Base-by-base conservation (phyloP, 192 early-diverging fungal genomes). In the Coemansia sp. region DNA sequence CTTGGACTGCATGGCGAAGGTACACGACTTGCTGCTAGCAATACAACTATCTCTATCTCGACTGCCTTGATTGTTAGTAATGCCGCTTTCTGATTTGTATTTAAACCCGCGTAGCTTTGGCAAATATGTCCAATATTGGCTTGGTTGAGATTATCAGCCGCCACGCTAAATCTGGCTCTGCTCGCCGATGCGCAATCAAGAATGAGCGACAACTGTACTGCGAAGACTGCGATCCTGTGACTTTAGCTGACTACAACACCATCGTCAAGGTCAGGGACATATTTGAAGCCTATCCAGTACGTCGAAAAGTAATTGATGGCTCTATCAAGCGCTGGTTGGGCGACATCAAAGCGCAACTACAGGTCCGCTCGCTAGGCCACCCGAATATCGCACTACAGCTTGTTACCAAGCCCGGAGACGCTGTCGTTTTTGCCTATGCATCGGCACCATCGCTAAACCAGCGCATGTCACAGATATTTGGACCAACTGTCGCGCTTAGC, bases 121-220 rank as follows among this genome's bases (percentile, higher is more conserved):
- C 79, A 29, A 76, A 60, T 53, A 76, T 82, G 20, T 82, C 80
- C 2, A 67, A 52, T n/a, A 39, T 82, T 43, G 74, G 70, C 6
- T 27, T 59, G 2, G 64, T 82, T 38, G 65, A 73, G 5, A 39
- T 76, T n/a, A 40, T 56, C 59, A 76, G 71, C 62, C 49, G 59
- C 35, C 32, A 22, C 16, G 27, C 11, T 1, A 52, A 24, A 29
- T 45, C 62, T 16, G 41, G 20, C 3, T 20, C 15, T 3, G 20
- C 61, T 4, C 62, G 35, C 32, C 43, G 65, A 43, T 82, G 74
- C 39, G 6, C 66, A 0, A 59, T 76, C 22, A 41, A 55, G 24
- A 64, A 76, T 43, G 80, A 76, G 29, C 22, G 39, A 12, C 70
- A 64, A 24, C 13, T 68, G 30, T 52, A 49, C 20, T 30, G 44